These are phyloP conservation scores for Umbelopsis sp. DNA, from an alignment of 371 early-diverging fungal species.

Conservation along the genomic window DNA sequence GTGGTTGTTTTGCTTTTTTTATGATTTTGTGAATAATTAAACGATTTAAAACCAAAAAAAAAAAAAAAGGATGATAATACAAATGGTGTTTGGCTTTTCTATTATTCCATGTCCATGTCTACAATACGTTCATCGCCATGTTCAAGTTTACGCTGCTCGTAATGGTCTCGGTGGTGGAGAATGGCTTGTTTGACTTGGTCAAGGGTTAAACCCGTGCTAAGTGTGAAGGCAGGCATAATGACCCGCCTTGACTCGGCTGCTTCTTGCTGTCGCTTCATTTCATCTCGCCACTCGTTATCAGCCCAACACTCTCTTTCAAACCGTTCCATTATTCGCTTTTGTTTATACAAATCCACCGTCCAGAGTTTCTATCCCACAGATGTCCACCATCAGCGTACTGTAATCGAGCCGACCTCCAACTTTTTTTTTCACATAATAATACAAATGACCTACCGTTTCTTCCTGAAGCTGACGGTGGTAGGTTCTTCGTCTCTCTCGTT, in stretches of 20 bases:
- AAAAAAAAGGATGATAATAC: background rate
- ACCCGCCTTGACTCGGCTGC: conserved; percentile 11
- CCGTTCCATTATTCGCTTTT: conserved; percentile 9
- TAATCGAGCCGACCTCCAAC: too few relatives aligned
- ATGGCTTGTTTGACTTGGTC: conserved; percentile 5
- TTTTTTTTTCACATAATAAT: background rate
- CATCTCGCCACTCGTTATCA: conserved; percentile 11
- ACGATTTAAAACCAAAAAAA: background rate
- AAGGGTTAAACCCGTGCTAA: background rate
- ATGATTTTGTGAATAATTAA: background rate
- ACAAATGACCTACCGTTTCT: background rate
- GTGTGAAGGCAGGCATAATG: conserved; percentile 1
- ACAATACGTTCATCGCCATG: conserved; percentile 10
- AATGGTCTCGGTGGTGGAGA: background rate
- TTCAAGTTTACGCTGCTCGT: conserved; percentile 10
- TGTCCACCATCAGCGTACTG: too few relatives aligned
- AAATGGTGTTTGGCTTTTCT: background rate
- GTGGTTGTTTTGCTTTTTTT: background rate
- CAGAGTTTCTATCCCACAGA: background rate
- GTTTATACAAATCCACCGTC: conserved; percentile 10
- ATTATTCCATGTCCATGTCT: conserved; percentile 13
- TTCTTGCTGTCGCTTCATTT: conserved; percentile 15
- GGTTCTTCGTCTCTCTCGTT: background rate
- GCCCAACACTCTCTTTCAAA: conserved; percentile 14
- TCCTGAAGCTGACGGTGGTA: background rate